Percentiles rank a stretch among this genome's conserved stretches.
Conservation (phyloP, 805 yeast species). For the Sugiyamaella marilandica region DNA sequence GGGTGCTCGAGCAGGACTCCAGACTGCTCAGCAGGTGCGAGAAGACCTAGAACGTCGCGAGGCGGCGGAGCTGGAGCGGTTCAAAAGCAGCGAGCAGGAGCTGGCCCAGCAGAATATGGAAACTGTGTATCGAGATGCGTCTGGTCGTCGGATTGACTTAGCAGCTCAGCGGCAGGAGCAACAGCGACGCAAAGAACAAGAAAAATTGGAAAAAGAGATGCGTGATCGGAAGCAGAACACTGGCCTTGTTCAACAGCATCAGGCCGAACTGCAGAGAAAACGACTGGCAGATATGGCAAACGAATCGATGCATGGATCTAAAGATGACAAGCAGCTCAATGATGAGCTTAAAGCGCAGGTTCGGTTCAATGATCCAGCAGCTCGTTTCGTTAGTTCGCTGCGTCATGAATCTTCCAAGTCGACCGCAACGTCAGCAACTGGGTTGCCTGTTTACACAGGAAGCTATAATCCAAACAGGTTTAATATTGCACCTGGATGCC, state of each 20-base stretch:
- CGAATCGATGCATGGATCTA: constrained; percentile 24
- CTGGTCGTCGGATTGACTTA: constrained; percentile 51
- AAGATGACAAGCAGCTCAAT: constrained; percentile 40
- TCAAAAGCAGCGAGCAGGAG: constrained; percentile 55
- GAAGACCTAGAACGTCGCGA: constrained; percentile 35
- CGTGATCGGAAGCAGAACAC: constrained; percentile 18
- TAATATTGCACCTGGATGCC: constrained; percentile 66
- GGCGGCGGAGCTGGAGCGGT: constrained; percentile 17
- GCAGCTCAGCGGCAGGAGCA: constrained; percentile 29
- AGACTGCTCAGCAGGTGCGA: constrained; percentile 42
- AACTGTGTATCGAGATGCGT: constrained; percentile 59
- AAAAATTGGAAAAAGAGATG: constrained; percentile 25
- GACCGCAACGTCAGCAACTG: constrained; percentile 31
- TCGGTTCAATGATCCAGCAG: constrained; percentile 62
- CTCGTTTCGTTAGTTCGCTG: constrained; percentile 37
- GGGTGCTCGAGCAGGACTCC: constrained; percentile 39
- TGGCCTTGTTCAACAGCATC: constrained; percentile 25
- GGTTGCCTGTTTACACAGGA: constrained; percentile 54
- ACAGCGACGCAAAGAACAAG: constrained; percentile 20
- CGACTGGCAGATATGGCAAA: constrained; percentile 28
- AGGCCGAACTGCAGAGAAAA: constrained; percentile 28
- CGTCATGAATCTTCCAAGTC: constrained; percentile 8
- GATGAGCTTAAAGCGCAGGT: constrained; percentile 31
- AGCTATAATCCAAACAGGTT: constrained; percentile 65
- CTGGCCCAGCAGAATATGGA: constrained; percentile 27